phyloP scores from a whole-genome alignment of 495 filamentous ascomycete species.

The Xylaria nigripes region DNA sequence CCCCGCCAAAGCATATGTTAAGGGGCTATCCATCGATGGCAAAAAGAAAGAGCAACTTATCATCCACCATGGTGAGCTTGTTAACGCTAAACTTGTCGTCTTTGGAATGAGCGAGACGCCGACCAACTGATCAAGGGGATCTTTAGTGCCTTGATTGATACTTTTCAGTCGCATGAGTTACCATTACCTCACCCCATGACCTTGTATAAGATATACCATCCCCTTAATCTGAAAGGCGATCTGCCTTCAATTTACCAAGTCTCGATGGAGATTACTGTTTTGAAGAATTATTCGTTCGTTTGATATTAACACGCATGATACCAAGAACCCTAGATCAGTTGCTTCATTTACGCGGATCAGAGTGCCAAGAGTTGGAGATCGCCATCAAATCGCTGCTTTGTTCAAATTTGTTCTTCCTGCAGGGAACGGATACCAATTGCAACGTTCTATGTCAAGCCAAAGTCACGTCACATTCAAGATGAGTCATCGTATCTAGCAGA shows the following conservation, averaged over 20 bases:
- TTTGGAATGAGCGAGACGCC: slow-evolving; percentile 26
- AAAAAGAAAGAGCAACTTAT: slow-evolving; percentile 14
- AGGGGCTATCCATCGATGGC: slow-evolving; percentile 22
- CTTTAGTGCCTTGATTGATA: neutral
- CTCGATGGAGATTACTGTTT: too few relatives aligned
- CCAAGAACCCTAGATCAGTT: neutral
- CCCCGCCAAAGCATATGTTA: slow-evolving; percentile 19
- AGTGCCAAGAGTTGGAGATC: too few relatives aligned
- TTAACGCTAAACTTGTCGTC: slow-evolving; percentile 16
- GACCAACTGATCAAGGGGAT: slow-evolving; percentile 14
- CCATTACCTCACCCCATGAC: neutral
- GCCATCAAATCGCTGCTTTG: too few relatives aligned
- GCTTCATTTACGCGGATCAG: too few relatives aligned
- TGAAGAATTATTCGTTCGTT: too few relatives aligned
- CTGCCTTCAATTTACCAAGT: too few relatives aligned
- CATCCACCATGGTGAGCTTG: slow-evolving; percentile 22
- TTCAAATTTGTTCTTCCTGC: too few relatives aligned
- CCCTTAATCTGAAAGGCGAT: neutral
- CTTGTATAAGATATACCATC: neutral
- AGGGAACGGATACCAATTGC: too few relatives aligned
- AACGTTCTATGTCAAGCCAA: too few relatives aligned
- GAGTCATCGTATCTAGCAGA: too few relatives aligned
- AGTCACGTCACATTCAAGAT: too few relatives aligned
- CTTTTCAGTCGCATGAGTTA: too few relatives aligned
- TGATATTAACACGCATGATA: neutral